Evolutionary conservation across 352 stramenopile species (phyloP), one percentile per base, ranked within the genome.

Genomic region (Thraustotheca clavata): DNA sequence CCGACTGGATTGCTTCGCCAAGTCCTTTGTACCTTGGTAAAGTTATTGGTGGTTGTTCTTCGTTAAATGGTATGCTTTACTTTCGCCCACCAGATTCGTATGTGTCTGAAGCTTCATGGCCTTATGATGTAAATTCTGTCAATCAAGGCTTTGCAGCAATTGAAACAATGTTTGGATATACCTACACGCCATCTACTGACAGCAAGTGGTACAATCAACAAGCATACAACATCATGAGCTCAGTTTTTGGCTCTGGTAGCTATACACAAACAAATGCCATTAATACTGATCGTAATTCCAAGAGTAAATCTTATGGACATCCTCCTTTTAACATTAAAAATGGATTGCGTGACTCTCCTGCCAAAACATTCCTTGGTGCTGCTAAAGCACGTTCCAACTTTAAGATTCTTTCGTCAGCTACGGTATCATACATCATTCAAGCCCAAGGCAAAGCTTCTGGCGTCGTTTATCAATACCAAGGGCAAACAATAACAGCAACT

Each of bases 21-120:
- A 73, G 73, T 60, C 5, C 6, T 8, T 73, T 78, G 70, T 87
- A 71, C 67, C 70, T 87, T 16, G 86, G 83, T 34, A 91, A 93
- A 69, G 73, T 86, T 27, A 70, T 95, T 0, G 88, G 87, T 48
- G 88, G 86, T 18, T 91, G 76, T 43, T 90, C 77, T 22, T 86
- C 77, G 14, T 86, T 94, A 68, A 95, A 96, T 62, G 83, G 71
- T 34, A 85, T 87, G 67, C 75, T 95, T 5, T 93, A 91, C 73
- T 83, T 94, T 54, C 77, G 83, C 27, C 74, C 76, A 0, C 70
- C 79, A 0, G 72, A 88, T 47, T 62, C 69, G 6, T 88, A 77
- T 70, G 70, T 78, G 4, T 70, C 62, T 34, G 70, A 71, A 27
- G 69, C 68, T 12, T 66, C 69, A 32, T 88, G 79, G 79, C 79